Conservation (phyloP, 148 eudicot species). For the Nyssa sinensis region DNA sequence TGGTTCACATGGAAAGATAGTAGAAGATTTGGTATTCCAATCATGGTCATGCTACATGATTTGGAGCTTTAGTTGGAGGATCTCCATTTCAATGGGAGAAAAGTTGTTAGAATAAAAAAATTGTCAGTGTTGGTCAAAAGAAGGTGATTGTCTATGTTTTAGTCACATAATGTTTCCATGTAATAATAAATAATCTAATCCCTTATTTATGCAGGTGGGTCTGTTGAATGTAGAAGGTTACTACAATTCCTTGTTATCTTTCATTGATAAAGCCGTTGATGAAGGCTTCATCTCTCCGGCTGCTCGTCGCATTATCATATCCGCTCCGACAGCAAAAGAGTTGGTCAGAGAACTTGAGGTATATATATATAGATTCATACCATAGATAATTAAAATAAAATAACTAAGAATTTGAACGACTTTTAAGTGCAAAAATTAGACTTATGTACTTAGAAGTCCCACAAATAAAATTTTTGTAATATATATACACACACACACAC, state of each 20-base stretch:
- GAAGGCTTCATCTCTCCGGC: constrained; percentile 95
- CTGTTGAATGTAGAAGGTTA: constrained; percentile 89
- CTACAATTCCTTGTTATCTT: constrained; percentile 81
- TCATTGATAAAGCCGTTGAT: constrained; percentile 94
- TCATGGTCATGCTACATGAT: constrained; percentile 17
- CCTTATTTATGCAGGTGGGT: constrained; percentile 62
- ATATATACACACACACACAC: too few species aligned
- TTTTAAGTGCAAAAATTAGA: background rate
- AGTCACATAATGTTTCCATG: constrained; percentile 10
- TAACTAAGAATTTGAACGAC: background rate
- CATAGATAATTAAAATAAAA: background rate
- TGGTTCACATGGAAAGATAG: constrained; percentile 54
- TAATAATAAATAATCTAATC: background rate
- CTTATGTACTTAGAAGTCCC: background rate
- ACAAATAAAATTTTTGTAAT: background rate
- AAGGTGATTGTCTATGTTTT: background rate
- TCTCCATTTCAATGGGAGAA: constrained; percentile 21
- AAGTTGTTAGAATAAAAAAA: background rate
- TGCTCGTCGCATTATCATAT: constrained; percentile 77
- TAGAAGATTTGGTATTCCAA: constrained; percentile 29
- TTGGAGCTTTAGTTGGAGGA: constrained; percentile 15
- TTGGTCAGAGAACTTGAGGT: constrained; percentile 90
- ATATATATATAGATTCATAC: constrained; percentile 11
- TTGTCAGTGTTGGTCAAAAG: constrained; percentile 22
- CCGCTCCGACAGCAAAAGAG: constrained; percentile 86